Percentiles rank a stretch among this genome's conserved stretches.
phyloP scores from a whole-genome alignment of 768 basidiomycete species.

The Agaricus subrufescens region DNA sequence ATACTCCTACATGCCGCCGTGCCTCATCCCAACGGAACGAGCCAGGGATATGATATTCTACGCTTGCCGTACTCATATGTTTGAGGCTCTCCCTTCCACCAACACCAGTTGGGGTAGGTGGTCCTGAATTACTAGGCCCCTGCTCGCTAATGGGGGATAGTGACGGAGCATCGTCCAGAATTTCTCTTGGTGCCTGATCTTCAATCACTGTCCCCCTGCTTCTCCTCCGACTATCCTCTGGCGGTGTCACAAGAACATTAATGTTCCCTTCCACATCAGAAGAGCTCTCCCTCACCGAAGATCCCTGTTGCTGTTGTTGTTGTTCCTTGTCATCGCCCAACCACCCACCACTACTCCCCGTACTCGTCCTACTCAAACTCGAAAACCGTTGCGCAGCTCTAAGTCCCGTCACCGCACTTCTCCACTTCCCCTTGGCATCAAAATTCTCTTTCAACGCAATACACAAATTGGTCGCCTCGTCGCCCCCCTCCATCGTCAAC shows the following conservation, averaged over 20 bases:
- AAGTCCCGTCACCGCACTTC: constrained; percentile 55
- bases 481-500: constrained; percentile 28
- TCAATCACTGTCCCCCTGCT: background rate
- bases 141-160: background rate
- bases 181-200: background rate
- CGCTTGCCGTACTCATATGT: background rate
- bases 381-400: constrained; percentile 37
- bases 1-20: background rate
- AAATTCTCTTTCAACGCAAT: constrained; percentile 79
- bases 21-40: constrained; percentile 2
- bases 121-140: too few species aligned
- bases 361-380: constrained; percentile 10
- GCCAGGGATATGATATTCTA: background rate
- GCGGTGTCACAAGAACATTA: constrained; percentile 34
- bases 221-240: constrained; percentile 14
- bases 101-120: too few species aligned
- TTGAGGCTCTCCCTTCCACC: too few species aligned
- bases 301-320: constrained; percentile 17
- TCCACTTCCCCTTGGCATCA: constrained; percentile 71
- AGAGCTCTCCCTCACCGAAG: constrained; percentile 10
- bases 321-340: constrained; percentile 20
- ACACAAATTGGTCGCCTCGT: constrained; percentile 70
- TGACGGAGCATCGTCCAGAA: background rate
- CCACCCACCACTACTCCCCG: constrained; percentile 20
- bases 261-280: constrained; percentile 31